Conservation (phyloP, 208 protist genomes). For the Tetramitus jugosus region DNA sequence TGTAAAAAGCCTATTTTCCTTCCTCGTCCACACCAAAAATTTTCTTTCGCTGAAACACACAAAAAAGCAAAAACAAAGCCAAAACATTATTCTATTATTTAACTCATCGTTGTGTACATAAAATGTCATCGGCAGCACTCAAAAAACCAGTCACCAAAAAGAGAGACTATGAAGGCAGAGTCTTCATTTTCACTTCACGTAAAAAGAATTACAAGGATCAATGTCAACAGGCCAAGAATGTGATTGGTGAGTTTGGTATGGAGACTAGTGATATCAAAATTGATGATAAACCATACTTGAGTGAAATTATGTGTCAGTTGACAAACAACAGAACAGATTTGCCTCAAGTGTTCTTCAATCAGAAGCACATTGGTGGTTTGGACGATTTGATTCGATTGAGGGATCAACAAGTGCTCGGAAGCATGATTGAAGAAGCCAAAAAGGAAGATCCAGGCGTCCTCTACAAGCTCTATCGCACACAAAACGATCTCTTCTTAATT, state of each 20-base stretch:
- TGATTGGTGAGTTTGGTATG: not conserved
- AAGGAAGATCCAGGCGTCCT: not conserved
- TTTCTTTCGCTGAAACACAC: too few species aligned
- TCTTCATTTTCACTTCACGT: conserved; percentile 4
- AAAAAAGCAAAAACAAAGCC: too few species aligned
- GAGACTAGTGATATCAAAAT: conserved; percentile 13
- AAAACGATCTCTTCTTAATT: conserved; percentile 3
- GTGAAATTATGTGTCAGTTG: not conserved
- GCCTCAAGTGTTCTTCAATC: conserved; percentile 15
- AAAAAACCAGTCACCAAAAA: not conserved
- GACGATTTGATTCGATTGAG: not conserved
- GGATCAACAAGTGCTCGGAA: not conserved
- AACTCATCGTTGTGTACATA: too few species aligned
- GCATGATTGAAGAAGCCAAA: not conserved
- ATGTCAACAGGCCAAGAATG: not conserved
- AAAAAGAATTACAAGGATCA: not conserved
- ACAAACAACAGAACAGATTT: not conserved
- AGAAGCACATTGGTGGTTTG: not conserved
- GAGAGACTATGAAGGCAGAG: not conserved
- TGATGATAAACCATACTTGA: not conserved
- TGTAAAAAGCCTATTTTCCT: too few species aligned
- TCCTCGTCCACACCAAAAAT: too few species aligned
- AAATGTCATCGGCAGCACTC: too few species aligned
- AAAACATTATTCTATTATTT: too few species aligned
- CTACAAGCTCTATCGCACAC: not conserved